Percentiles rank a stretch among this genome's conserved stretches.
These are phyloP conservation scores for Termitomyces sp. DNA, from an alignment of 768 basidiomycete species.

Conservation along the genomic window DNA sequence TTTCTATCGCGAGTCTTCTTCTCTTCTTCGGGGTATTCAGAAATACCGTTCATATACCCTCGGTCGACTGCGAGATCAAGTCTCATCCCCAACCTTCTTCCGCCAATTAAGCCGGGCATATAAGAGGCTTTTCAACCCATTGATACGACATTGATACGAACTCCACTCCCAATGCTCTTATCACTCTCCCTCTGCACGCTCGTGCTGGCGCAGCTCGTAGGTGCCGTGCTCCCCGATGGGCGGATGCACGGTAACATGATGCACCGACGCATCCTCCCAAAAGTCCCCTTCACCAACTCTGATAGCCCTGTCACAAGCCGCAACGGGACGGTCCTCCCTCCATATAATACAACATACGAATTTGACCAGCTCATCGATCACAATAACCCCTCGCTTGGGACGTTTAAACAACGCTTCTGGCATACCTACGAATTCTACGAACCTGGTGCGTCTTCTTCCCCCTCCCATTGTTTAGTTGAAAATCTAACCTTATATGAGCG, in stretches of 20 bases:
- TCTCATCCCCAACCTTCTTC: not conserved
- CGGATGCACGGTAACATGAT: slow-evolving; percentile 41
- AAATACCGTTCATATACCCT: not conserved
- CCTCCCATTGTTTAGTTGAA: not conserved
- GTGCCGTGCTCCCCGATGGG: slow-evolving; percentile 31
- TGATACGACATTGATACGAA: not conserved
- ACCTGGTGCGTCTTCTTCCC: slow-evolving; percentile 31
- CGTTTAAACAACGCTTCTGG: slow-evolving; percentile 76
- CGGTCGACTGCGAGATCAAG: slow-evolving; percentile 1
- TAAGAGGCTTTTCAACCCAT: not conserved
- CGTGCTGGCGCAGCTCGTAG: slow-evolving; percentile 20
- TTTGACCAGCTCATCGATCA: slow-evolving; percentile 62
- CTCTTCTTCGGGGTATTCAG: not conserved
- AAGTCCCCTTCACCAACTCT: slow-evolving; percentile 23
- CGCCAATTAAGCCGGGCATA: not conserved
- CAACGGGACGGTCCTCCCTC: slow-evolving; percentile 44
- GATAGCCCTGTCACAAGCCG: slow-evolving; percentile 36
- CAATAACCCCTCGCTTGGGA: slow-evolving; percentile 55
- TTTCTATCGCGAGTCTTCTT: not conserved
- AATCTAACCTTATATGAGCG: not conserved
- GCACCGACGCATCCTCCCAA: slow-evolving; percentile 34
- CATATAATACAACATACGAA: slow-evolving; percentile 44
- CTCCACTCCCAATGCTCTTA: slow-evolving; percentile 1
- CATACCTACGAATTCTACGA: slow-evolving; percentile 65
- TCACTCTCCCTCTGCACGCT: slow-evolving; percentile 7